These are phyloP conservation scores for Dioszegia hungarica DNA, from an alignment of 768 basidiomycete genomes.

Conservation along the genomic window DNA sequence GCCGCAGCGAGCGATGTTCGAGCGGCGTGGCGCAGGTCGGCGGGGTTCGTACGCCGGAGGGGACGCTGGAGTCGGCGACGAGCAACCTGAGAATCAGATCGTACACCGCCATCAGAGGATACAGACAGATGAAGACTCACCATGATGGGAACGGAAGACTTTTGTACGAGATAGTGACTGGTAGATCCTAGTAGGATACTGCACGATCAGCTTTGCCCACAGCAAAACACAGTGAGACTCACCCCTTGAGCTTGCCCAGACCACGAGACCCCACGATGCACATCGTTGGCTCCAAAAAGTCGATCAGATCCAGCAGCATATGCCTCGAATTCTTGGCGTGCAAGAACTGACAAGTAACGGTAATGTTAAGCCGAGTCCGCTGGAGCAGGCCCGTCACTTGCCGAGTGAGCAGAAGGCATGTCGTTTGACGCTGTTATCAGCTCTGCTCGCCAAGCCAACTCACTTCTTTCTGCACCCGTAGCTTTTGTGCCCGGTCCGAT, in stretches of 20 bases:
- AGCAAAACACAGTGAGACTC: slow-evolving; percentile 30
- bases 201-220: slow-evolving; percentile 2
- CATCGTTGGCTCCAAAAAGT: slow-evolving; percentile 81
- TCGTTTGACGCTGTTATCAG: slow-evolving; percentile 68
- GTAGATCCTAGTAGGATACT: slow-evolving; percentile 92
- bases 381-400: slow-evolving; percentile 86
- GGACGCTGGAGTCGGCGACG: slow-evolving; percentile 85
- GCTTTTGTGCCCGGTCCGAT: slow-evolving; percentile 66
- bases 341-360: slow-evolving; percentile 87
- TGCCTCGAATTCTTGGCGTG: slow-evolving; percentile 93
- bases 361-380: slow-evolving; percentile 81
- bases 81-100: slow-evolving; percentile 56
- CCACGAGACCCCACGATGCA: slow-evolving; percentile 94
- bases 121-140: slow-evolving; percentile 43
- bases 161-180: slow-evolving; percentile 73
- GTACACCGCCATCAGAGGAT: background rate
- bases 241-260: slow-evolving; percentile 81
- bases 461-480: slow-evolving; percentile 89
- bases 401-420: slow-evolving; percentile 80
- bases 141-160: slow-evolving; percentile 95
- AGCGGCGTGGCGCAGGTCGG: slow-evolving; percentile 63
- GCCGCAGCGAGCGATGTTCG: slow-evolving; percentile 79
- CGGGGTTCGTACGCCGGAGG: slow-evolving; percentile 57
- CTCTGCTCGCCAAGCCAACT: slow-evolving; percentile 13
- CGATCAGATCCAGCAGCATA: slow-evolving; percentile 78